Conservation (phyloP, 257 asterid species). For the Solanum phureja region DNA sequence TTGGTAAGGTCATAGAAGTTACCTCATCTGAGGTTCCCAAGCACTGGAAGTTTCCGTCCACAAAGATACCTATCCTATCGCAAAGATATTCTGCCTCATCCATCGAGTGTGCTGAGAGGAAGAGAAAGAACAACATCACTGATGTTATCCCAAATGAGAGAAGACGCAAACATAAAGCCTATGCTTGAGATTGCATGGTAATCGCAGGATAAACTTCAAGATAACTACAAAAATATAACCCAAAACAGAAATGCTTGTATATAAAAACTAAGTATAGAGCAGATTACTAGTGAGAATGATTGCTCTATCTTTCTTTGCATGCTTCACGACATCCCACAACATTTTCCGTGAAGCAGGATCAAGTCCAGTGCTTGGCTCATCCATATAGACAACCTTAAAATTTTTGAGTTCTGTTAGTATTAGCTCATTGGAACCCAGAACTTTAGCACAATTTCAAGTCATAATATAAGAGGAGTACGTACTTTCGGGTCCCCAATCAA, state of each 20-base stretch:
- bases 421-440: neutral
- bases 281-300: conserved; percentile 11
- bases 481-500: conserved; percentile 34
- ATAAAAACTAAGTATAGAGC: neutral
- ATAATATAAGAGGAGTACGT: neutral
- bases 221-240: neutral
- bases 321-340: conserved; percentile 12
- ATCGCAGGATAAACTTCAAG: neutral
- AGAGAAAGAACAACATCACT: neutral
- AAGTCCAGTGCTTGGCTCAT: conserved; percentile 22
- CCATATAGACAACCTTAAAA: conserved; percentile 14
- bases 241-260: neutral
- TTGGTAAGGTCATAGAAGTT: neutral
- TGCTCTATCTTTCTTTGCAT: conserved; percentile 12
- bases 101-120: conserved; percentile 18
- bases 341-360: conserved; percentile 19
- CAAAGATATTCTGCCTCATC: conserved; percentile 19
- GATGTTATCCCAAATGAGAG: neutral
- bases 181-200: neutral
- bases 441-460: neutral
- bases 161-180: neutral
- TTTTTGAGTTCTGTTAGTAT: neutral
- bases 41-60: conserved; percentile 11
- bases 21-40: conserved; percentile 17
- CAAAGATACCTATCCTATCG: conserved; percentile 16